A percentile compares a stretch with the other conserved stretches of the same genome.
Conservation (phyloP, 1,139 yeast species). For the Pichia sp. region DNA sequence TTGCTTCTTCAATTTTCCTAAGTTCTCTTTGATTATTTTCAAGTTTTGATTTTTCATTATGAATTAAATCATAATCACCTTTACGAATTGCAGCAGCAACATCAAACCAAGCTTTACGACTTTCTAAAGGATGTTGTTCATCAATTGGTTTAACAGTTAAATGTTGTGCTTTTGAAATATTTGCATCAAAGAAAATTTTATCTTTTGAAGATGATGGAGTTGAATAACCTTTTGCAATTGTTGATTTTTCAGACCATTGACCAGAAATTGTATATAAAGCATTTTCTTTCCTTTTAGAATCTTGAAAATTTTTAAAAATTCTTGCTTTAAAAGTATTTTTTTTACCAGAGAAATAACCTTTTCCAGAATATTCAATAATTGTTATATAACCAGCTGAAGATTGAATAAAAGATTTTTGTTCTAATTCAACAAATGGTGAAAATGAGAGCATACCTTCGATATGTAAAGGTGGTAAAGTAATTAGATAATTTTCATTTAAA, state of each 20-base stretch:
- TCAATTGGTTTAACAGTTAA: slow-evolving; percentile 73
- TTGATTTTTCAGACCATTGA: slow-evolving; percentile 84
- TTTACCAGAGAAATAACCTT: slow-evolving; percentile 95
- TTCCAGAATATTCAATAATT: slow-evolving; percentile 75
- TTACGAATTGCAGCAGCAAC: slow-evolving; percentile 82
- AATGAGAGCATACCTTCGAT: slow-evolving; percentile 90
- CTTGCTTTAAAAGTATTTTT: slow-evolving; percentile 88
- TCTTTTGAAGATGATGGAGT: slow-evolving; percentile 24
- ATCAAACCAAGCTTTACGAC: slow-evolving; percentile 77
- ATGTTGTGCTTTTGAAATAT: slow-evolving; percentile 42
- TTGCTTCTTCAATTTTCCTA: slow-evolving; percentile 62
- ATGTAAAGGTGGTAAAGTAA: slow-evolving; percentile 94
- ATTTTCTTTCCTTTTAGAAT: slow-evolving; percentile 47
- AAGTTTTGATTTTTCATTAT: slow-evolving; percentile 64
- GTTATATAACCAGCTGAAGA: slow-evolving; percentile 73
- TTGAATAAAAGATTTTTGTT: slow-evolving; percentile 78
- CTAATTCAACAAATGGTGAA: slow-evolving; percentile 78
- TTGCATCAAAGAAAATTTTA: slow-evolving; percentile 62
- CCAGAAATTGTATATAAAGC: slow-evolving; percentile 78
- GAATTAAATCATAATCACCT: slow-evolving; percentile 70
- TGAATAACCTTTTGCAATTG: slow-evolving; percentile 38
- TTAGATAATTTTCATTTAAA: slow-evolving; percentile 61
- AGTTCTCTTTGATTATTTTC: slow-evolving; percentile 80
- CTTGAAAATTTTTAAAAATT: slow-evolving; percentile 50
- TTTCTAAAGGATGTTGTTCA: slow-evolving; percentile 68